Conservation (phyloP, 805 yeast genomes). For the Millerozyma miso region DNA sequence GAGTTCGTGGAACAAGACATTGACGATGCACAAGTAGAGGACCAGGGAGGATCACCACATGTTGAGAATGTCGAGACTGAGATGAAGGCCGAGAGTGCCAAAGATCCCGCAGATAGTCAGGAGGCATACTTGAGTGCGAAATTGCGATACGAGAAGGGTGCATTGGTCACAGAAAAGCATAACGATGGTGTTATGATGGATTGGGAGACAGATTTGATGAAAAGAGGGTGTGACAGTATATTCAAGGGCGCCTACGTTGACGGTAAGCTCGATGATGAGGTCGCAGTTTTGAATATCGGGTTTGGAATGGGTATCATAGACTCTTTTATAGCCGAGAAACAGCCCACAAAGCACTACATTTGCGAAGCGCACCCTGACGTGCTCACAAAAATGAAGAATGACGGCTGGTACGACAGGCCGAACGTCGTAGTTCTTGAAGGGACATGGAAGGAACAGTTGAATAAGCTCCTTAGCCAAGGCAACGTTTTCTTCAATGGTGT, state of each 20-base stretch:
- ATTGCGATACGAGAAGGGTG: slow-evolving; percentile 62
- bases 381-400: slow-evolving; percentile 54
- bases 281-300: slow-evolving; percentile 75
- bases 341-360: slow-evolving; percentile 74
- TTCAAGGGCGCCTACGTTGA: slow-evolving; percentile 40
- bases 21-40: slow-evolving; percentile 13
- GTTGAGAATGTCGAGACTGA: slow-evolving; percentile 1
- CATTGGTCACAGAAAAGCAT: slow-evolving; percentile 66
- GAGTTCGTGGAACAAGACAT: slow-evolving; percentile 50
- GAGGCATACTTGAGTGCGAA: slow-evolving; percentile 60
- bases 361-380: slow-evolving; percentile 96
- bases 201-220: slow-evolving; percentile 87
- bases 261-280: slow-evolving; percentile 31
- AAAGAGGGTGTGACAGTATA: slow-evolving; percentile 71
- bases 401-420: slow-evolving; percentile 79
- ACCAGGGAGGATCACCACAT: slow-evolving; percentile 1
- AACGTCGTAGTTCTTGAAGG: slow-evolving; percentile 78
- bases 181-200: slow-evolving; percentile 97
- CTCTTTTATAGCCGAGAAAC: slow-evolving; percentile 56
- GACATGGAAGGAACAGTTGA: slow-evolving; percentile 86
- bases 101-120: slow-evolving; percentile 62
- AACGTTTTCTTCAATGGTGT: slow-evolving; percentile 85
- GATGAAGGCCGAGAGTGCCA: slow-evolving; percentile 5
- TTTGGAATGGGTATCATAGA: slow-evolving; percentile 98
- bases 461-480: slow-evolving; percentile 53